Evolutionary conservation across 202 grass and related monocot genomes (phyloP), one percentile per base, ranked within the genome.

Genomic region (Panicum hallii): DNA sequence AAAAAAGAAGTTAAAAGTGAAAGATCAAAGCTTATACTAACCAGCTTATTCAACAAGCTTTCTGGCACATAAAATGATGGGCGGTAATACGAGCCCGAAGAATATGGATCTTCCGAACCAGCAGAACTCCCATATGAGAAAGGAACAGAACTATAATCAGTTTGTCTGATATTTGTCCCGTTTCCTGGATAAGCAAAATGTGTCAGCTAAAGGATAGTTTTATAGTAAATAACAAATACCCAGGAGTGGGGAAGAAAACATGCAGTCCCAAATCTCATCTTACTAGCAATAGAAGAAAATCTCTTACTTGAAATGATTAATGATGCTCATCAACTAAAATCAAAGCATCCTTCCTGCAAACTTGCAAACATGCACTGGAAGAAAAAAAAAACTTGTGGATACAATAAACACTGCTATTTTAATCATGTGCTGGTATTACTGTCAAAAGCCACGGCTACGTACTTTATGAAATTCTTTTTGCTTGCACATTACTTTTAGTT

Each of bases 41-140:
- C 96, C 82, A 99, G 86, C 79, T 95, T 92, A 75, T 86, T 79
- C 83, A 89, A 75, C 73, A 99, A 90, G 72, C 44, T 91, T 87
- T 99, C 91, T 36, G 96, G 93, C 67, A 99, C 67, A 36, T 83
- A 87, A 90, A 99, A 99, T 71, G 90, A 81, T 82, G 96, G 91
- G 34, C 28, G 61, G 77, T 94, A 95, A 86, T 45, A 72, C 26
- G 88, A 88, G 58, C 28, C 46, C 15, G 5, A 80, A 78, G 70
- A 77, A 72, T 89, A 86, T 56, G 36, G 54, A 80, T 86, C 88
- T 46, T 85, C 77, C 83, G 77, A 86, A 87, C 47, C 67, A 58
- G 63, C 79, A 78, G 83, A 16, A 77, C 46, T 89, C 66, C 91
- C 89, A 75, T 99, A 99, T 28, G 88, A 94, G 79, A 95, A 99